Base-by-base conservation (phyloP, 352 stramenopile genomes). In the Ophiocytium majus region DNA sequence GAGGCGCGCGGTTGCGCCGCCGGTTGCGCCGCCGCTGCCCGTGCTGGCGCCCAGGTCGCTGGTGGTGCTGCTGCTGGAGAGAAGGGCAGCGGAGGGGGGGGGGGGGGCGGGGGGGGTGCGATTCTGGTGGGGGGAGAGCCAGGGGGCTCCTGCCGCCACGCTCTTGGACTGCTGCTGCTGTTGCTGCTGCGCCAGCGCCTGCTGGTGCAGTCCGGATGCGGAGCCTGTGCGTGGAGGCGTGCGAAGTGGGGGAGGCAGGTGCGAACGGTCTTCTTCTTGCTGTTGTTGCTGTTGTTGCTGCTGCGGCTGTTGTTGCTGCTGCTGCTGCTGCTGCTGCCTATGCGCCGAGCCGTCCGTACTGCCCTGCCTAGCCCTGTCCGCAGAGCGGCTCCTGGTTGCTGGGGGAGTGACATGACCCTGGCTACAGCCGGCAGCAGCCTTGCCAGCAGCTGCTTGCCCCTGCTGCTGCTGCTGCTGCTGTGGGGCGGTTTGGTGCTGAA, bases 91-190 rank as follows among this genome's bases (percentile, higher is more conserved):
- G n/a, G 66, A 85, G 5, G 43, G 43, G 43, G 43, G 43, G 43
- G 43, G 43, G 5, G 43, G 5, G 5, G 43, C 5, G 14, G 43
- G 43, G 5, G 43, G 43, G 5, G 43, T 57, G 5, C 43, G 5
- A 14, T 14, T 57, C 43, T 57, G 43, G 43, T 5, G 43, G 43
- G 43, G 43, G 43, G 43, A 57, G 5, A 57, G 5, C 43, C 43
- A 57, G 5, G 43, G 43, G 5, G 43, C 43, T 5, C 43, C 14
- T 14, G 43, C 43, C 14, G 43, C 43, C 43, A 57, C 43, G 43
- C 43, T 57, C 43, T 57, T 57, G 5, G 43, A 57, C 43, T 57
- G 43, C 49, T 78, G 28, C 37, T 86, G 82, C 63, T 82, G 43
- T 43, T 76, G 57, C 28, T 82, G 37, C 37, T 76, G 49, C 0